These are phyloP conservation scores for Tetrahymena malaccensis DNA, from an alignment of 73 alveolate genomes.

Conservation along the genomic window DNA sequence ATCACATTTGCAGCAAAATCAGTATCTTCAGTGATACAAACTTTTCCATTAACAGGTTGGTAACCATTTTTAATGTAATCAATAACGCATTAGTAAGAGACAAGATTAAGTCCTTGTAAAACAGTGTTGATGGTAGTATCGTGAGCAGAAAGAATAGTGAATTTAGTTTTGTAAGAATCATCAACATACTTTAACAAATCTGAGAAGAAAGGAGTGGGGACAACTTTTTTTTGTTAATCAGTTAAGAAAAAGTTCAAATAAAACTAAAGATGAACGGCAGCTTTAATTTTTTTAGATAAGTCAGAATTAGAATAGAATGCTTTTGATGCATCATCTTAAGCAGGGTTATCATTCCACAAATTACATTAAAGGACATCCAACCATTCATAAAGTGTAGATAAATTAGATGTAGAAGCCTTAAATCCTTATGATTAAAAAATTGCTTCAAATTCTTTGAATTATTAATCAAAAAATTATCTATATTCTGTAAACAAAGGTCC, in stretches of 20 bases:
- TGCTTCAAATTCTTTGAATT: neutral
- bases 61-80: neutral
- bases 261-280: neutral
- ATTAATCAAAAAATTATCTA: neutral
- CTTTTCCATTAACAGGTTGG: neutral
- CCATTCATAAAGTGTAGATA: neutral
- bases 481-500: neutral
- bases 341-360: neutral
- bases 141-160: neutral
- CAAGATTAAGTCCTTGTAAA: neutral
- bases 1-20: neutral
- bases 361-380: neutral
- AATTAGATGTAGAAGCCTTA: neutral
- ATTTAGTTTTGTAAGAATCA: neutral
- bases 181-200: neutral
- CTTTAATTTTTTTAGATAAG: neutral
- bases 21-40: neutral
- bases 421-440: neutral
- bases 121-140: neutral
- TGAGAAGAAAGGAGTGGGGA: neutral
- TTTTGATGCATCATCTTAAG: neutral
- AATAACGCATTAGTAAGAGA: neutral
- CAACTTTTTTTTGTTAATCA: neutral
- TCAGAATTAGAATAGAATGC: neutral
- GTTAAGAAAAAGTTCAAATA: neutral